phyloP scores from a whole-genome alignment of 2,329 filamentous ascomycete species.

The Metarhizium guizhouense region DNA sequence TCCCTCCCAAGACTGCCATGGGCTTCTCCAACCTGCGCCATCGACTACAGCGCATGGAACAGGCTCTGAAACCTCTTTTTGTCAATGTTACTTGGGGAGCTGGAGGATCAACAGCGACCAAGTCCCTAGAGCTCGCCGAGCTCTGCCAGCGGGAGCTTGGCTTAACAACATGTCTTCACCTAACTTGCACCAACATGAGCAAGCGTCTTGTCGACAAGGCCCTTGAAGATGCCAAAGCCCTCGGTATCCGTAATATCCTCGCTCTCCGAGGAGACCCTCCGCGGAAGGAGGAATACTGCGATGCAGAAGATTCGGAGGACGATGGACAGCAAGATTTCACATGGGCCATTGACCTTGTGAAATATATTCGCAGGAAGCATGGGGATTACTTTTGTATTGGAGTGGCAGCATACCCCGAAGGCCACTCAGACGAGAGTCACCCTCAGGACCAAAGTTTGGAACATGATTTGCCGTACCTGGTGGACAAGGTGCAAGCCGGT shows the following conservation, averaged over 20 bases:
- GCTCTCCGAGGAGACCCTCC: slow-evolving; percentile 89
- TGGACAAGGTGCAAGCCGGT: slow-evolving; percentile 84
- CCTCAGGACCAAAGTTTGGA: slow-evolving; percentile 61
- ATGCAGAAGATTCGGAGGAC: slow-evolving; percentile 46
- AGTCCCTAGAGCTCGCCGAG: slow-evolving; percentile 90
- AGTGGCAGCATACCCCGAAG: slow-evolving; percentile 90
- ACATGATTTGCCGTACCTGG: slow-evolving; percentile 76
- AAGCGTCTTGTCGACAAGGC: slow-evolving; percentile 77
- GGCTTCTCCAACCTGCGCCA: slow-evolving; percentile 90
- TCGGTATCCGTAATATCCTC: slow-evolving; percentile 90
- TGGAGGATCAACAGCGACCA: slow-evolving; percentile 81
- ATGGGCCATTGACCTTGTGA: slow-evolving; percentile 82
- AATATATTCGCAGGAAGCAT: slow-evolving; percentile 76
- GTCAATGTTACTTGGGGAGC: slow-evolving; percentile 98
- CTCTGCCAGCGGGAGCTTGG: slow-evolving; percentile 88
- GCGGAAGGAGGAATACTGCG: slow-evolving; percentile 75
- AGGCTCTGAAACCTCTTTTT: slow-evolving; percentile 83
- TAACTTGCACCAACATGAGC: slow-evolving; percentile 98
- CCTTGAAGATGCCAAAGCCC: slow-evolving; percentile 77
- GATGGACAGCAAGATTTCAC: slow-evolving; percentile 69
- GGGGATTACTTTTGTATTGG: slow-evolving; percentile 96
- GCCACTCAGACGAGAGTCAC: slow-evolving; percentile 84
- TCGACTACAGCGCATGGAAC: slow-evolving; percentile 89
- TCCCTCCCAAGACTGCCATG: slow-evolving; percentile 94
- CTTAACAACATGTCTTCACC: slow-evolving; percentile 87